Evolutionary conservation across 441 rosid species (phyloP), one percentile per base, ranked within the genome.

Genomic region (Bocquillonia castaneifolia): DNA sequence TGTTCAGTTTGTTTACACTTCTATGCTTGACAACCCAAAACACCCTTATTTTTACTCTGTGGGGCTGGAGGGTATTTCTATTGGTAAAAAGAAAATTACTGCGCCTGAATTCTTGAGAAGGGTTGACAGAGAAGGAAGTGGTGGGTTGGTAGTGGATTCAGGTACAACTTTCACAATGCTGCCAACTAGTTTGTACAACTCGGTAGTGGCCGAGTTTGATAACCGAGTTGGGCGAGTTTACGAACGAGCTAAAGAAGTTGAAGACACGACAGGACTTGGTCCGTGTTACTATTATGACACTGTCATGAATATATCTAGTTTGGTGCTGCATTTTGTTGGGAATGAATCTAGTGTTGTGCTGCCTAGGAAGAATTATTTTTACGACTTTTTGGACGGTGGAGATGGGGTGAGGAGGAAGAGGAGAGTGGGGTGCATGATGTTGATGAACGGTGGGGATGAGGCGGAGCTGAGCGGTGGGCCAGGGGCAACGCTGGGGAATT

Each of bases 91-190:
- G 82, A 75, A 76, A 59, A 87, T 93, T 72, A 88, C 85, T 37
- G 86, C 99, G 32, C 93, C 96, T 68, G 72, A 47, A 59, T 82
- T 79, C 57, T 72, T 93, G 32, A 80, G 63, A 57, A 66, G 77
- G 44, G 85, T 91, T 3, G 90, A 86, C 59, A 50, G 73, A 15
- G 71, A 67, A 20, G 97, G 97, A 1, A 77, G 85, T 1, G 99
- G 99, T 25, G 99, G 99, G 72, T 39, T 93, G 58, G 97, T 93
- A 17, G 96, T 93, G 51, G 99, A 91, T 52, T 93, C 97, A 0
- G 99, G 99, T 51, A 93, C 99, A 0, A 93, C 99, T 34, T 89
- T 89, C 64, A 93, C 97, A 23, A 91, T 93, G 93, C 70, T 93
- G 71, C 97, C 97, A 2, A 78, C 86, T 73, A 81, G 83, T 66